Base-by-base conservation (phyloP, 805 yeast genomes). In the Pichia cephalocereana region DNA sequence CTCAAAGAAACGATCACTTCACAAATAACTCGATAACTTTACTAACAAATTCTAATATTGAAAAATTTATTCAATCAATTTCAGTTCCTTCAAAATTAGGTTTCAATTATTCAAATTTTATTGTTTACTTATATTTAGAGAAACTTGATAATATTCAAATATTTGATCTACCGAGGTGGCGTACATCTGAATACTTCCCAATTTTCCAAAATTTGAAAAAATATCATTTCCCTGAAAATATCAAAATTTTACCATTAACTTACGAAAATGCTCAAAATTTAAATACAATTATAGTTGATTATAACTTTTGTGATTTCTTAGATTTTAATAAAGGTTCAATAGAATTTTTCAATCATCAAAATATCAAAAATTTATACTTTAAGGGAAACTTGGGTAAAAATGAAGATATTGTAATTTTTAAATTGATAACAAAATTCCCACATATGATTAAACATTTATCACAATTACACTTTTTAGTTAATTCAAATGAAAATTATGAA, bases 331-430 rank as follows among this genome's bases (percentile, higher is more conserved):
- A 56, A n/a, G 65, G 66, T 2, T 36, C 53, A 37, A 48, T 63
- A 23, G 52, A 52, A 38, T 63, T 63, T 36, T 50, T 64, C 34
- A 54, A 60, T 47, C 40, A 55, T 36, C 41, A 53, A 10, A 46
- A 52, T 6, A 48, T 64, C 8, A 48, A 47, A 17, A 43, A 42
- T 14, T 36, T 64, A 4, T 57, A 56, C 23, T 53, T 64, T 38
- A 51, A 54, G 17, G 66, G 65, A 4, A 56, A 52, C n/a, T 45
- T 64, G n/a, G 65, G 59, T 1, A 49, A 49, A n/a, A 64, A 64
- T 49, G 68, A 64, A 51, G 68, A 64, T 50, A 58, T 64, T 62
- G 59, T 64, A 6, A 57, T 64, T 8, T 64, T 58, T 45, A 54
- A 57, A 44, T 45, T 64, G 18, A 34, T 64, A 17, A 64, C 67